Evolutionary conservation across 371 early-diverging fungal genomes (phyloP), one percentile per base, ranked within the genome.

Genomic region (Mortierella sp.): DNA sequence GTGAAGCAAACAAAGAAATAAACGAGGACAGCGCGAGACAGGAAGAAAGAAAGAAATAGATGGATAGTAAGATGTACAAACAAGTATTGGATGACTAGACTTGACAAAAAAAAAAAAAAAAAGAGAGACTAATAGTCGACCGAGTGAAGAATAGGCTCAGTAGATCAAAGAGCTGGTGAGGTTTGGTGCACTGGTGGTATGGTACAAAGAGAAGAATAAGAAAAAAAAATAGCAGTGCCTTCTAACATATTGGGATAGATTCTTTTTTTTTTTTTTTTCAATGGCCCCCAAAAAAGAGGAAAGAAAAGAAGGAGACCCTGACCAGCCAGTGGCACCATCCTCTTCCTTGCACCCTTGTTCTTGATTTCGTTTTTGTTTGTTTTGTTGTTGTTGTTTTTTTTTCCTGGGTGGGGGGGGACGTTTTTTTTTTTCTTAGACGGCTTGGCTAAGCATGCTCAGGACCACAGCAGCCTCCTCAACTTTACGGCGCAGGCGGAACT

Each of bases 381-480:
- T n/a, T n/a, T n/a, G n/a, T n/a, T n/a, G n/a, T n/a, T n/a, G n/a
- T n/a, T n/a, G n/a, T n/a, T n/a, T n/a, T n/a, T n/a, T n/a, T n/a
- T n/a, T n/a, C n/a, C n/a, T n/a, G n/a, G n/a, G n/a, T n/a, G n/a
- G n/a, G n/a, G n/a, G n/a, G n/a, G n/a, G n/a, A n/a, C n/a, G n/a
- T n/a, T n/a, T 5, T 5, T 9, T n/a, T n/a, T n/a, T 15, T 12
- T n/a, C 53, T 71, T 65, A 77, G 26, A 72, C 21, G 29, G 79
- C 73, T 52, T 79, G 74, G 65, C 80, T 70, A 14, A 79, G 70
- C 80, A 80, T 80, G 59, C 80, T 80, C 52, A 80, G 53, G 47
- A 80, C 80, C 52, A 80, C 70, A 12, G 80, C 80, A 2, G 80
- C 80, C 46, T 80, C 80, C 30, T 80, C 80, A 62, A 80, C 80